These are phyloP conservation scores for Pseudogymnoascus sp. DNA, from an alignment of 2,329 filamentous ascomycete genomes.

Conservation along the genomic window DNA sequence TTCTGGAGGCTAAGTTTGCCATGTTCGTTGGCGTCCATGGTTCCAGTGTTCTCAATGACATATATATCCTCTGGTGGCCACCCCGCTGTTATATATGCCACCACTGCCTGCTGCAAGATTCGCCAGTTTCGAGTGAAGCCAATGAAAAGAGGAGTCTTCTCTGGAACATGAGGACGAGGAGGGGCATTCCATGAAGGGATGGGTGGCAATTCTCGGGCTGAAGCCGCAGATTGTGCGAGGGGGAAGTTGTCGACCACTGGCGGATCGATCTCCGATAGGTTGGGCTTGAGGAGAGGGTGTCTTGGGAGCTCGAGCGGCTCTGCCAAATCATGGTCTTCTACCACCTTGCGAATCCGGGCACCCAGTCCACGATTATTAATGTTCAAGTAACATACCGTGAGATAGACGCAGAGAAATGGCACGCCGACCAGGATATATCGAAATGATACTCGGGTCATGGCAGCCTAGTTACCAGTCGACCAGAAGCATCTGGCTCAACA, in stretches of 20 bases:
- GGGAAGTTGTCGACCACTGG: slow-evolving; percentile 25
- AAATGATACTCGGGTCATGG: slow-evolving; percentile 7
- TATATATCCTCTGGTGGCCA: slow-evolving; percentile 48
- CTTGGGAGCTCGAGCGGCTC: slow-evolving; percentile 3
- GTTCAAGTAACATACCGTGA: neutral
- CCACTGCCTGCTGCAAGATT: slow-evolving; percentile 46
- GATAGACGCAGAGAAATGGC: neutral
- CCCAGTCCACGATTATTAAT: neutral
- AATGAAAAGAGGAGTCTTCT: slow-evolving; percentile 45
- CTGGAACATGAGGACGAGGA: slow-evolving; percentile 32
- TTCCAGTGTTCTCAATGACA: slow-evolving; percentile 49
- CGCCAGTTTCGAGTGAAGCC: slow-evolving; percentile 51
- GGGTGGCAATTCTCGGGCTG: slow-evolving; percentile 28
- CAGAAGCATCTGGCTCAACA: neutral
- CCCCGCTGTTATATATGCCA: slow-evolving; percentile 49
- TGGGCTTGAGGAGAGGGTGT: slow-evolving; percentile 19
- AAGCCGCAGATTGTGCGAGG: slow-evolving; percentile 18
- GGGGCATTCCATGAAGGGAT: slow-evolving; percentile 39
- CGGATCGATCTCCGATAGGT: neutral
- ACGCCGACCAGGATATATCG: slow-evolving; percentile 5
- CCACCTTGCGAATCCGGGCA: neutral
- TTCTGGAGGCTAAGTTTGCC: slow-evolving; percentile 43
- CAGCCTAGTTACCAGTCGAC: neutral
- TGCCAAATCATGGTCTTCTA: neutral
- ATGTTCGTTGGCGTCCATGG: slow-evolving; percentile 41